These are phyloP conservation scores for Sarcodon sp. DNA, from an alignment of 768 basidiomycete genomes.

Conservation along the genomic window DNA sequence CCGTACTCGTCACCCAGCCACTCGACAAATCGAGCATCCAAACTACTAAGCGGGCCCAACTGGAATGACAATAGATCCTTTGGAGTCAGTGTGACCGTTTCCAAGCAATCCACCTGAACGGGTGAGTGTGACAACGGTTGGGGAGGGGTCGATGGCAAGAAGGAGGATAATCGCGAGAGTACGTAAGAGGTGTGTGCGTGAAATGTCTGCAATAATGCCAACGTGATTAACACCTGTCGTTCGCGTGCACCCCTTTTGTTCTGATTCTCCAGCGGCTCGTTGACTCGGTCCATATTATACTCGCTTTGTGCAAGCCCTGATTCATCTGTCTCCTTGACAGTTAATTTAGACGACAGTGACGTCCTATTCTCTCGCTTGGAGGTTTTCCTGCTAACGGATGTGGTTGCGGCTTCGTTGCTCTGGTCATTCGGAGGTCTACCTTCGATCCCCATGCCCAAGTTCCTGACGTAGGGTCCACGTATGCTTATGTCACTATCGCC, in stretches of 20 bases:
- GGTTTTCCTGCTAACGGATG: not conserved
- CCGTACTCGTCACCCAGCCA: slow-evolving; percentile 65
- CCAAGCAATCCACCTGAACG: slow-evolving; percentile 3
- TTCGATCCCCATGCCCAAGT: slow-evolving; percentile 60
- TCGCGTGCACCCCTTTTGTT: slow-evolving; percentile 9
- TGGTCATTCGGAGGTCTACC: slow-evolving; percentile 28
- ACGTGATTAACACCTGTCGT: slow-evolving; percentile 29
- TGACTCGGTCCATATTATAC: slow-evolving; percentile 2
- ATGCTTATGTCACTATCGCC: slow-evolving; percentile 52
- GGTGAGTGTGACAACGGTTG: not conserved
- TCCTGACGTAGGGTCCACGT: slow-evolving; percentile 31
- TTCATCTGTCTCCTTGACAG: not conserved
- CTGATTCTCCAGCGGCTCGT: slow-evolving; percentile 3
- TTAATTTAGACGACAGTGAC: slow-evolving; percentile 26
- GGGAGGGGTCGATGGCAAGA: slow-evolving; percentile 29
- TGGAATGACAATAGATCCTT: slow-evolving; percentile 58
- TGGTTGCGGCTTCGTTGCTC: not conserved
- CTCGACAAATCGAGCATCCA: slow-evolving; percentile 66
- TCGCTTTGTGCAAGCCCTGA: slow-evolving; percentile 4
- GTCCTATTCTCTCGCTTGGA: slow-evolving; percentile 30
- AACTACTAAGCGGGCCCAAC: slow-evolving; percentile 56
- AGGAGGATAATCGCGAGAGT: slow-evolving; percentile 18
- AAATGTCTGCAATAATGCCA: slow-evolving; percentile 55
- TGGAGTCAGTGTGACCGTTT: slow-evolving; percentile 35
- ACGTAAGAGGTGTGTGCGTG: slow-evolving; percentile 22